Evolutionary conservation across 2,329 filamentous ascomycete genomes (phyloP), one percentile per base, ranked within the genome.

Genomic region (Thielaviopsis musarum): DNA sequence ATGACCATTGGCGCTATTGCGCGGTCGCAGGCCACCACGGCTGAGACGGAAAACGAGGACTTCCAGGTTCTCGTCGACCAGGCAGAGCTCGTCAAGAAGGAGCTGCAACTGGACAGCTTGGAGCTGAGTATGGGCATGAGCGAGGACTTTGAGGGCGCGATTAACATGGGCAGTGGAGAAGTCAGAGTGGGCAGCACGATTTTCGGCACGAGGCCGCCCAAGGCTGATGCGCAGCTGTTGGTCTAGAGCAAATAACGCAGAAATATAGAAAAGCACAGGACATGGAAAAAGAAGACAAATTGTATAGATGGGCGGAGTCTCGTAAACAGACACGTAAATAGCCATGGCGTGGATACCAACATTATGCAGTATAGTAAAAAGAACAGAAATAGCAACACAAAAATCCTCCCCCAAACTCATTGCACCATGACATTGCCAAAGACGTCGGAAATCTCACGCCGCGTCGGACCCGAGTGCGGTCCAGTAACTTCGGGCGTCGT

Each of bases 91-190:
- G 82, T 96, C 1, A 80, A 77, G 2, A 67, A 72, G 67, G 84
- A 73, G 62, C 66, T 75, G 21, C 68, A 67, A 0, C 59, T 74
- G 56, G 69, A 77, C 62, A 64, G 61, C n/a, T 69, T 96, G 66
- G 90, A 96, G 75, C 71, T 97, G 71, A 96, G 91, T 71, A 98
- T 98, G 91, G 91, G 91, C 6, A 98, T 98, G 93, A 96, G 90
- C 69, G 83, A 88, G 67, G 93, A 98, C 71, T 98, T 91, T 70
- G 91, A 95, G 74, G 87, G 85, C 7, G 93, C 93, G 0, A 84
- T 97, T 67, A 73, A 71, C 13, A 75, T 89, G 75, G 93, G 93
- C 0, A 96, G 91, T 72, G 78, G 82, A 65, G 90, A 97, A 76
- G 91, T 98, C 5, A 80, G 93, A 61, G 82, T 98, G 9, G 93